A percentile compares a stretch with the other conserved stretches of the same genome.
phyloP scores from a whole-genome alignment of 305 asterid genomes.

The Fraxinus albicans region DNA sequence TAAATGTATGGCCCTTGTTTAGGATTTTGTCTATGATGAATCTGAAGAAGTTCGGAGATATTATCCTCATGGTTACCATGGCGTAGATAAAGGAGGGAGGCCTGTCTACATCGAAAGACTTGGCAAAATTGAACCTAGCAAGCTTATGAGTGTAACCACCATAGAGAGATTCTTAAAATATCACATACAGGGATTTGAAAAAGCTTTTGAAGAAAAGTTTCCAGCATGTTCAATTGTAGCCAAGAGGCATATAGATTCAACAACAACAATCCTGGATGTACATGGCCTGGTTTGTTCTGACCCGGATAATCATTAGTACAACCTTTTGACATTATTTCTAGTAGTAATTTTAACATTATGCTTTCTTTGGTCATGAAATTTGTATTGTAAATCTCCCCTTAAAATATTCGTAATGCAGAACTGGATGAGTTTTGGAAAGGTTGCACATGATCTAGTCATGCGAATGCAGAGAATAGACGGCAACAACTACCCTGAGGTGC shows the following conservation, averaged over 20 bases:
- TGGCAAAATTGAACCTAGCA: slow-evolving; percentile 81
- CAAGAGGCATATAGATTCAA: slow-evolving; percentile 83
- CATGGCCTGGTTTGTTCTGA: slow-evolving; percentile 81
- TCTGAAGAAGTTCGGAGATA: slow-evolving; percentile 69
- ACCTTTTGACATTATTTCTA: slow-evolving; percentile 4
- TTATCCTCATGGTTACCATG: slow-evolving; percentile 97
- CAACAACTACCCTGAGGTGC: slow-evolving; percentile 98
- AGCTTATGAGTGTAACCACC: slow-evolving; percentile 85
- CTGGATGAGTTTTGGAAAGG: slow-evolving; percentile 93
- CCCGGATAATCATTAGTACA: slow-evolving; percentile 15
- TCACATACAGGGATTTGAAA: slow-evolving; percentile 94
- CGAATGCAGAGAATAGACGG: slow-evolving; percentile 94
- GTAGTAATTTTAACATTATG: not conserved
- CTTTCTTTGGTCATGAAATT: slow-evolving; percentile 7
- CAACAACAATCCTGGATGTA: slow-evolving; percentile 83
- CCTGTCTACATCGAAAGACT: slow-evolving; percentile 94
- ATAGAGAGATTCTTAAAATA: slow-evolving; percentile 84
- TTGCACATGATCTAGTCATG: slow-evolving; percentile 83
- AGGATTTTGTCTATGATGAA: slow-evolving; percentile 88
- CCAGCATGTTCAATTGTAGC: slow-evolving; percentile 94
- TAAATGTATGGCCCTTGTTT: slow-evolving; percentile 29
- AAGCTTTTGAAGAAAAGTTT: slow-evolving; percentile 68
- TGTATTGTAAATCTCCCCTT: slow-evolving; percentile 10
- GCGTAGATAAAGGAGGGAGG: slow-evolving; percentile 87
- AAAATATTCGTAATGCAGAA: slow-evolving; percentile 50